phyloP scores from a whole-genome alignment of 2,329 filamentous ascomycete species.

The Pyrenophora seminiperda region DNA sequence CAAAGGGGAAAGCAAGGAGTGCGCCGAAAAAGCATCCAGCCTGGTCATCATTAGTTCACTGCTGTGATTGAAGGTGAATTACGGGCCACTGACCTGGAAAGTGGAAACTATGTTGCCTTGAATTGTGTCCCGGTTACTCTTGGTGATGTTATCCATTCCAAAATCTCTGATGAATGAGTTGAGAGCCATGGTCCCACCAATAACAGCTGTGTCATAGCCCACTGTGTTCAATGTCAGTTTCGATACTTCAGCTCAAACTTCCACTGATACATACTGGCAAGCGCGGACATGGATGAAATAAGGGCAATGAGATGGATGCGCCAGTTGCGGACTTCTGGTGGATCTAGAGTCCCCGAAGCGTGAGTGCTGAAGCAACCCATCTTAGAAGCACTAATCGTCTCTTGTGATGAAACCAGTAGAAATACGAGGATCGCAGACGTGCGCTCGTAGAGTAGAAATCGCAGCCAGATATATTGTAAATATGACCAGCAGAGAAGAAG shows the following conservation, averaged over 20 bases:
- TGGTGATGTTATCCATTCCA: slow-evolving; percentile 35
- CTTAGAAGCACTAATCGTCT: neutral
- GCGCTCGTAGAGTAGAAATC: neutral
- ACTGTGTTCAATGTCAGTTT: slow-evolving; percentile 15
- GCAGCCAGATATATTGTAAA: neutral
- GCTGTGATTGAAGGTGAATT: neutral
- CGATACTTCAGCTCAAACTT: neutral
- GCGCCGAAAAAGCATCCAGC: slow-evolving; percentile 49
- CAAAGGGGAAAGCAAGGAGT: slow-evolving; percentile 53
- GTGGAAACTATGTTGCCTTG: slow-evolving; percentile 49
- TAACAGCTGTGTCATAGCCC: slow-evolving; percentile 46
- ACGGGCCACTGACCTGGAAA: slow-evolving; percentile 39
- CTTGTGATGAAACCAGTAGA: neutral
- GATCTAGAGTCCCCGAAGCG: slow-evolving; percentile 42
- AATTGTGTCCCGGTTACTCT: slow-evolving; percentile 42
- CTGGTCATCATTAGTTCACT: slow-evolving; percentile 7
- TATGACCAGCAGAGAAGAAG: neutral
- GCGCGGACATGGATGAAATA: slow-evolving; percentile 46
- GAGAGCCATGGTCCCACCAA: slow-evolving; percentile 50
- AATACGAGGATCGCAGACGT: neutral
- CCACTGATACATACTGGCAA: slow-evolving; percentile 36
- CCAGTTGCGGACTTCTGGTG: slow-evolving; percentile 46
- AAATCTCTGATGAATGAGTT: slow-evolving; percentile 49
- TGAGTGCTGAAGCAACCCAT: slow-evolving; percentile 40
- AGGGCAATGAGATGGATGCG: slow-evolving; percentile 43